Conservation (phyloP, 1,284 basidiomycete species). For the Rhodotorula mucilaginosa region DNA sequence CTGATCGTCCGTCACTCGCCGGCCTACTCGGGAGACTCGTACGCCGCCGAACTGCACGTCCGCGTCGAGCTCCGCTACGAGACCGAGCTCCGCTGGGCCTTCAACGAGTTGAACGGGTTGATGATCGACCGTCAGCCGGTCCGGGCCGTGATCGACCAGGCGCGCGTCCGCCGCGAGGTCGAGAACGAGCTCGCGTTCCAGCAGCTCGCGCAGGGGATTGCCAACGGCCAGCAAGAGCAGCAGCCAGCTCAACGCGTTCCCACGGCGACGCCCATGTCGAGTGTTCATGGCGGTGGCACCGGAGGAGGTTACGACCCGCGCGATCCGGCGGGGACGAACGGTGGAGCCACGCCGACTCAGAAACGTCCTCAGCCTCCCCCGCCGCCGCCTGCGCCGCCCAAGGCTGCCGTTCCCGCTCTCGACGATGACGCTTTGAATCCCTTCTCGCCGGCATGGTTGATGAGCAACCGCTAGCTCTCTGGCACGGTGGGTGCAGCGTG, state of each 20-base stretch:
- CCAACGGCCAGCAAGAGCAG: neutral
- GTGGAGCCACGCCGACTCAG: neutral
- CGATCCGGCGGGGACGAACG: neutral
- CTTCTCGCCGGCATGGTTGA: neutral
- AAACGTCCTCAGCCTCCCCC: conserved; percentile 3
- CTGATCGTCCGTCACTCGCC: conserved; percentile 11
- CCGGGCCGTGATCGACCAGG: conserved; percentile 17
- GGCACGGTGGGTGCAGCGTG: no score
- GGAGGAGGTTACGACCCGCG: neutral
- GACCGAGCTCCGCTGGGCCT: conserved; percentile 25
- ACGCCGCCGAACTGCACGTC: neutral
- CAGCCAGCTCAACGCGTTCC: neutral
- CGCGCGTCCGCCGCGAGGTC: conserved; percentile 4
- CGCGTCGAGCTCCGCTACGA: conserved; percentile 28
- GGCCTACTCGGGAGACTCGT: neutral
- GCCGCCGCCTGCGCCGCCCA: conserved; percentile 1
- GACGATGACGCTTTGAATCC: conserved; percentile 11
- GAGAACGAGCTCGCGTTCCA: conserved; percentile 19
- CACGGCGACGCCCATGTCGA: neutral
- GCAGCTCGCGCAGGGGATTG: neutral
- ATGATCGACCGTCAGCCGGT: conserved; percentile 1
- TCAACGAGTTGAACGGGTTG: conserved; percentile 19
- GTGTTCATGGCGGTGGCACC: neutral
- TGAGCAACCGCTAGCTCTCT: neutral
- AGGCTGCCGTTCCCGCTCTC: neutral